A percentile compares a stretch with the other conserved stretches of the same genome.
phyloP scores from a whole-genome alignment of 352 stramenopile genomes.

The Globisporangium cylindrosporum region DNA sequence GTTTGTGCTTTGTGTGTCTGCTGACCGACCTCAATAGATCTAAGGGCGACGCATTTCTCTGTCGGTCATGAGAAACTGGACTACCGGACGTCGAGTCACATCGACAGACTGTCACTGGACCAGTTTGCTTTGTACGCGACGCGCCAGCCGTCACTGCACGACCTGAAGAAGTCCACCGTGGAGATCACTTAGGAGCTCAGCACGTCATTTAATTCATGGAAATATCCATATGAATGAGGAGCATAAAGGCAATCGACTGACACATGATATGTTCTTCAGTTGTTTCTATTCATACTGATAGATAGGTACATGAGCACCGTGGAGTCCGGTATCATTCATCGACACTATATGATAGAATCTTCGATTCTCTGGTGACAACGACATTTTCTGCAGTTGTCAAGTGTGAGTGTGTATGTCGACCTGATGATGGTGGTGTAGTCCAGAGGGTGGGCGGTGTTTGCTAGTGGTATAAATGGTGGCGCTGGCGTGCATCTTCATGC shows the following conservation, averaged over 20 bases:
- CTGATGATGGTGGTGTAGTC: neutral
- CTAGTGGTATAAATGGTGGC: neutral
- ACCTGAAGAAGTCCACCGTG: conserved; percentile 68
- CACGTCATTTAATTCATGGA: neutral
- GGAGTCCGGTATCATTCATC: neutral
- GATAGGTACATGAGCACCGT: conserved; percentile 1
- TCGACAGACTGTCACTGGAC: conserved; percentile 42
- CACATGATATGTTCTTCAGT: neutral
- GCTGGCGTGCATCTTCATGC: neutral
- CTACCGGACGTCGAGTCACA: conserved; percentile 75
- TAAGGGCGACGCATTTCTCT: conserved; percentile 72
- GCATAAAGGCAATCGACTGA: neutral
- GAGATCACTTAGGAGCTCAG: conserved; percentile 42
- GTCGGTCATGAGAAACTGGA: conserved; percentile 63
- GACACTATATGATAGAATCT: neutral
- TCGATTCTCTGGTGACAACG: neutral
- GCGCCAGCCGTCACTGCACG: conserved; percentile 41
- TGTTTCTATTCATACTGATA: conserved; percentile 2
- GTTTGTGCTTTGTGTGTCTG: neutral
- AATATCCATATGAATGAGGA: neutral
- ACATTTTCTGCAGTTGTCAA: neutral
- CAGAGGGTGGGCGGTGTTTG: neutral
- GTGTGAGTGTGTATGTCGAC: neutral
- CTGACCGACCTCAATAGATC: conserved; percentile 33
- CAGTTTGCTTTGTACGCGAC: conserved; percentile 59